Evolutionary conservation across 164 flowering plant species (phyloP).

Genomic region (Paratinospora sagittata): DNA sequence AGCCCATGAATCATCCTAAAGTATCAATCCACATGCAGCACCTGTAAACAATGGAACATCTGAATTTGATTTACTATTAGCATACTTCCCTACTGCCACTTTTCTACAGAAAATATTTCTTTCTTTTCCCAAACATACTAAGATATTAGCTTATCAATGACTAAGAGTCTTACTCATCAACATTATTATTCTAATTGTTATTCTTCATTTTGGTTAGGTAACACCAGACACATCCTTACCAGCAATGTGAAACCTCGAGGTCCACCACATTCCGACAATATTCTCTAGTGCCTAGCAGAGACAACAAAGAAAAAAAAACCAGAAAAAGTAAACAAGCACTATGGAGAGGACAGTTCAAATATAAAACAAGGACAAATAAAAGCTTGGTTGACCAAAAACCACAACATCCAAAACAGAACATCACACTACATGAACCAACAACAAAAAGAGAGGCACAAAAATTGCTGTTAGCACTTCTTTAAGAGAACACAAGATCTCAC

Average conservation of each 20-base stretch:
- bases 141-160: background rate
- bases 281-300: background rate
- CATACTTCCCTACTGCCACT: background rate
- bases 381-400: background rate
- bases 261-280: background rate
- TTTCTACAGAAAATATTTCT: background rate
- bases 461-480: conserved; percentile 8
- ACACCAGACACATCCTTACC: background rate
- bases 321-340: background rate
- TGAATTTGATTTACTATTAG: background rate
- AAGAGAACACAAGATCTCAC: conserved; percentile 38
- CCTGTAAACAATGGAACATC: background rate
- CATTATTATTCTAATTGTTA: background rate
- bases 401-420: background rate
- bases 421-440: background rate
- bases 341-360: background rate
- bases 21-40: background rate
- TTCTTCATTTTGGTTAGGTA: background rate
- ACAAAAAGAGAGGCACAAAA: background rate
- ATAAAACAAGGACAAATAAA: background rate
- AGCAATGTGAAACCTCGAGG: background rate
- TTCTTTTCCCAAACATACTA: background rate
- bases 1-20: background rate
- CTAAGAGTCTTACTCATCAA: too few species aligned
- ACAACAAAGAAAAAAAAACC: background rate